Conservation (phyloP, 108 stramenopile genomes). For the Stephanodiscus triporus region DNA sequence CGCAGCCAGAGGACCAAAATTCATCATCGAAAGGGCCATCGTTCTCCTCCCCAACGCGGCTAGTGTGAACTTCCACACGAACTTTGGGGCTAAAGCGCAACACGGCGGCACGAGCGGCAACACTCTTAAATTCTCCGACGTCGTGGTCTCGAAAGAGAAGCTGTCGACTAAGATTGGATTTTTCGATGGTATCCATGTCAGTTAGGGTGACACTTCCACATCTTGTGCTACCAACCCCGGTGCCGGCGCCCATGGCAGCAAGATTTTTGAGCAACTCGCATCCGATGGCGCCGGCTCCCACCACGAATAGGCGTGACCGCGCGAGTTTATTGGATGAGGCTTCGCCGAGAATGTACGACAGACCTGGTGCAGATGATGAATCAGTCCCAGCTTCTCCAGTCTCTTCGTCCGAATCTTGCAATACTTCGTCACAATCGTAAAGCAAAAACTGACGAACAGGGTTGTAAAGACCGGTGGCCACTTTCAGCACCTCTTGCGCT, state of each 20-base stretch:
- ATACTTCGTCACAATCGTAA: slow-evolving; percentile 90
- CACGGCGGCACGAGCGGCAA: slow-evolving; percentile 70
- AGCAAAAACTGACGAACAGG: slow-evolving; percentile 85
- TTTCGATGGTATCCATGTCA: slow-evolving; percentile 99
- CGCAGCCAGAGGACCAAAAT: slow-evolving; percentile 88
- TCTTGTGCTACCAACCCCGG: slow-evolving; percentile 29
- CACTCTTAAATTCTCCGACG: slow-evolving; percentile 89
- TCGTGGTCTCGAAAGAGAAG: slow-evolving; percentile 90
- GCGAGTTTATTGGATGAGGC: slow-evolving; percentile 46
- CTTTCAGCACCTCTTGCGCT: slow-evolving; percentile 88
- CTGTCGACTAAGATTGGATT: slow-evolving; percentile 98
- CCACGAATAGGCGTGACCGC: slow-evolving; percentile 83
- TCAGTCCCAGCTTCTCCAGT: slow-evolving; percentile 8
- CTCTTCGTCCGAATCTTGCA: slow-evolving; percentile 25
- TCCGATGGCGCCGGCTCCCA: slow-evolving; percentile 99
- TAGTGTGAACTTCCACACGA: slow-evolving; percentile 77
- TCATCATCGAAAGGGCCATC: slow-evolving; percentile 72
- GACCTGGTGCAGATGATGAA: slow-evolving; percentile 18
- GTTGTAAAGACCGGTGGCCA: slow-evolving; percentile 81
- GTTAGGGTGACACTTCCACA: slow-evolving; percentile 75
- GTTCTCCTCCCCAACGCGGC: slow-evolving; percentile 77
- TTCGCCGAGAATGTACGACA: slow-evolving; percentile 69
- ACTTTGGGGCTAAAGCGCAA: slow-evolving; percentile 63
- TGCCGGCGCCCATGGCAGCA: slow-evolving; percentile 88
- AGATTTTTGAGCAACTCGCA: slow-evolving; percentile 98